phyloP scores from a whole-genome alignment of 495 filamentous ascomycete genomes.

The Xylaria intraflava region DNA sequence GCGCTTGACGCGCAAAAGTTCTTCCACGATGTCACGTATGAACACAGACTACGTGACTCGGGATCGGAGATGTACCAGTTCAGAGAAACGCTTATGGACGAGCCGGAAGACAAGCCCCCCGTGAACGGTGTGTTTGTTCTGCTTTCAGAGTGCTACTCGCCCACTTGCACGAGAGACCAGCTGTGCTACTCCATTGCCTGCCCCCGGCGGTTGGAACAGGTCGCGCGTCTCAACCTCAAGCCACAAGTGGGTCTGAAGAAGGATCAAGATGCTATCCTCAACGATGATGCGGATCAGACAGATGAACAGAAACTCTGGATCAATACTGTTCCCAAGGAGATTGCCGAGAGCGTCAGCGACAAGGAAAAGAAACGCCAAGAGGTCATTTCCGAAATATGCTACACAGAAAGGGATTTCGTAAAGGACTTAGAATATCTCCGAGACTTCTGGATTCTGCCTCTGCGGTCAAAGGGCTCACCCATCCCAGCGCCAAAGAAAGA shows the following conservation, averaged over 20 bases:
- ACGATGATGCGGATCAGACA: conserved; percentile 75
- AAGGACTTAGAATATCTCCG: conserved; percentile 97
- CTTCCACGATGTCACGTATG: conserved; percentile 98
- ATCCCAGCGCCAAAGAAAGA: conserved; percentile 86
- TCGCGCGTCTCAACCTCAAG: conserved; percentile 86
- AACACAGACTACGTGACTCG: conserved; percentile 89
- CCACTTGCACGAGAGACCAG: conserved; percentile 89
- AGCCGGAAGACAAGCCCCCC: conserved; percentile 60
- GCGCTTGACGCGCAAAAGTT: conserved; percentile 98
- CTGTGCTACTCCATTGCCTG: conserved; percentile 99
- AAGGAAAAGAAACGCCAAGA: conserved; percentile 96
- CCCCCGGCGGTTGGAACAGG: conserved; percentile 88
- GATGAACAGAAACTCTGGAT: conserved; percentile 99
- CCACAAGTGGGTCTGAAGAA: conserved; percentile 80
- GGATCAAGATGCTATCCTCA: conserved; percentile 64
- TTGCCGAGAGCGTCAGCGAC: conserved; percentile 82
- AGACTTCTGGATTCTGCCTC: conserved; percentile 97
- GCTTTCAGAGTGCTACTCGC: conserved; percentile 94
- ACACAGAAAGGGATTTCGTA: conserved; percentile 98
- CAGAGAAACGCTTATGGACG: conserved; percentile 84
- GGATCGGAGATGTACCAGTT: conserved; percentile 92
- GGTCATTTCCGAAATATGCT: conserved; percentile 96
- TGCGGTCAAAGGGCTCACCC: conserved; percentile 70
- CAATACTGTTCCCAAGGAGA: conserved; percentile 92
- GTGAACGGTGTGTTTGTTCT: conserved; percentile 97